These are phyloP conservation scores for Sarcocystis neurona DNA, from an alignment of 169 alveolate genomes.

Conservation along the genomic window DNA sequence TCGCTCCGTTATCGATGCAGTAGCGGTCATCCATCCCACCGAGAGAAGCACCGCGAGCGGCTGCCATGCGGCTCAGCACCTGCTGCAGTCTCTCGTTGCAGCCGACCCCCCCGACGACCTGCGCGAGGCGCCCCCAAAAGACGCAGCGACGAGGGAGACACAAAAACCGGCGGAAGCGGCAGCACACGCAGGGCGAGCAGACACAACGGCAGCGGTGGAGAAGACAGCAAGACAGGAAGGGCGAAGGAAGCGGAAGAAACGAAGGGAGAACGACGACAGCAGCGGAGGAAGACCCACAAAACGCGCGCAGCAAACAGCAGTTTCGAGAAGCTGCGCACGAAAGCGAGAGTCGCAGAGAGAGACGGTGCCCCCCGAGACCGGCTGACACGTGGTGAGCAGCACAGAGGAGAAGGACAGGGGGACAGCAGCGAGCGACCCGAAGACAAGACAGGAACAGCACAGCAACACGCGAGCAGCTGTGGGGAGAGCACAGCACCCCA, in stretches of 20 bases:
- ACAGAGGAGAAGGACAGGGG: no score
- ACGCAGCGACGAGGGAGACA: not conserved
- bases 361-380: not conserved
- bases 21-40: constrained; percentile 99
- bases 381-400: no score
- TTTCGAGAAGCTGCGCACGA: not conserved
- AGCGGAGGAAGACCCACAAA: not conserved
- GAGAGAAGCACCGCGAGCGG: constrained; percentile 93
- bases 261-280: not conserved
- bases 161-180: no score
- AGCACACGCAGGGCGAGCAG: not conserved
- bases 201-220: not conserved
- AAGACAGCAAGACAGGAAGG: not conserved
- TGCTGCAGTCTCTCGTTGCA: constrained; percentile 95
- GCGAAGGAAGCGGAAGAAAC: not conserved
- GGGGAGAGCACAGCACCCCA: no score
- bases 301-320: not conserved
- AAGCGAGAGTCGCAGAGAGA: not conserved
- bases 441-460: no score
- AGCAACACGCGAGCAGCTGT: no score
- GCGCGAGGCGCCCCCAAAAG: not conserved
- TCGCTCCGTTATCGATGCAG: constrained; percentile 99
- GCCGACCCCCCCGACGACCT: constrained; percentile 99
- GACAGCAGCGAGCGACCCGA: no score
- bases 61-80: constrained; percentile 95